A percentile compares a stretch with the other conserved stretches of the same genome.
phyloP scores from a whole-genome alignment of 2,329 filamentous ascomycete species.

The Curvularia sp. region DNA sequence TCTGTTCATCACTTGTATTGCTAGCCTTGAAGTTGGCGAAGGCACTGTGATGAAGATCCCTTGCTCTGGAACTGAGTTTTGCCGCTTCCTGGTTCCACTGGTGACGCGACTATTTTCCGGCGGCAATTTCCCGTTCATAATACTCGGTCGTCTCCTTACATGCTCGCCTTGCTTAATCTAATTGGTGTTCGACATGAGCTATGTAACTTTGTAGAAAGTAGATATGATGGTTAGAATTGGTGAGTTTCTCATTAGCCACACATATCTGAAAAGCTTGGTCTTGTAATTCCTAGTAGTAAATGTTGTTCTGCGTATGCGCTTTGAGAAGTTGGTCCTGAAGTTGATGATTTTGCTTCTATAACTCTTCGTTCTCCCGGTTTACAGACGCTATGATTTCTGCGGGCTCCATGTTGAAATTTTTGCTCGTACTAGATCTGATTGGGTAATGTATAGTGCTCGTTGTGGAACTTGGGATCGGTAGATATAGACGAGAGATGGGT shows the following conservation, averaged over 20 bases:
- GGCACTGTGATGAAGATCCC: neutral
- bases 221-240: neutral
- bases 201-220: neutral
- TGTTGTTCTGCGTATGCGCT: neutral
- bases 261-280: neutral
- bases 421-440: neutral
- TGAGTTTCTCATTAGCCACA: neutral
- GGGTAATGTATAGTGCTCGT: neutral
- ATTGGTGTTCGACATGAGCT: neutral
- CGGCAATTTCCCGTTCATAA: neutral
- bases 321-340: neutral
- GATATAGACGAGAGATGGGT: neutral
- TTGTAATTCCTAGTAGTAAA: neutral
- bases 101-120: neutral
- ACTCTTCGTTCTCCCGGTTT: neutral
- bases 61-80: neutral
- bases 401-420: neutral
- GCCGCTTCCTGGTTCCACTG: neutral
- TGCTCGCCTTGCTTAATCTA: neutral
- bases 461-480: neutral
- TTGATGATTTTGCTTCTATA: neutral
- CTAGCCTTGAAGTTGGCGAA: neutral
- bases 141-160: neutral
- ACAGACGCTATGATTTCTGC: conserved; percentile 1
- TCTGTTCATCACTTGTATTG: neutral